Evolutionary conservation across 805 yeast species (phyloP), one percentile per base, ranked within the genome.

Genomic region (Myxozyma kluyveri): DNA sequence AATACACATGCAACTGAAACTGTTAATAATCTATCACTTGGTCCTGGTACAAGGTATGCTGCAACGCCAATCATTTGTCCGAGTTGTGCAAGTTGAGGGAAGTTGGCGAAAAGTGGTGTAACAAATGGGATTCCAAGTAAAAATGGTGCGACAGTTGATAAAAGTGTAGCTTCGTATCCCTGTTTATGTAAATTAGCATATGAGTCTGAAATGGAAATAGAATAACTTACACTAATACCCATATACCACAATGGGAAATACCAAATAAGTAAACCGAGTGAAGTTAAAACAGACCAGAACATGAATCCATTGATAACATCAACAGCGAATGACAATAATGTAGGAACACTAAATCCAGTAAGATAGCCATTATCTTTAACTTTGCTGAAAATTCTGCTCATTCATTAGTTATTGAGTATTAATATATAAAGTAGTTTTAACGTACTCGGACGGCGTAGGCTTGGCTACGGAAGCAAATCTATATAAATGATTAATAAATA

Each of bases 171-270:
- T 70, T 93, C 99, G 67, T 86, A 90, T 3, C 99, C 99, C 1
- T 96, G 86, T 9, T 29, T 17, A 24, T 18, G 4, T 47, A 24
- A 31, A 19, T 24, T 29, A 29, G 33, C n/a, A n/a, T n/a, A n/a
- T n/a, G n/a, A n/a, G n/a, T n/a, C n/a, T n/a, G n/a, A n/a, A n/a
- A n/a, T n/a, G n/a, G n/a, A n/a, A n/a, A 5, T 18, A 10, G 22
- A 4, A 9, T 9, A 6, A 48, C 52, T 2, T 44, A 48, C 52
- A 31, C 56, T 50, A 50, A 93, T 84, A 4, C 97, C 98, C 97
- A 93, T 89, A 66, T 86, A 80, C 99, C 99, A 93, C 57, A 93
- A 74, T 9, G 99, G 99, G 76, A 93, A 93, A 72, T 51, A 88
- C 99, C 99, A 93, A 45, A 93, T 82, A 64, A 93, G 82, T 50